Evolutionary conservation across 192 early-diverging fungal genomes (phyloP).

Genomic region (Rhizophlyctis rosea): DNA sequence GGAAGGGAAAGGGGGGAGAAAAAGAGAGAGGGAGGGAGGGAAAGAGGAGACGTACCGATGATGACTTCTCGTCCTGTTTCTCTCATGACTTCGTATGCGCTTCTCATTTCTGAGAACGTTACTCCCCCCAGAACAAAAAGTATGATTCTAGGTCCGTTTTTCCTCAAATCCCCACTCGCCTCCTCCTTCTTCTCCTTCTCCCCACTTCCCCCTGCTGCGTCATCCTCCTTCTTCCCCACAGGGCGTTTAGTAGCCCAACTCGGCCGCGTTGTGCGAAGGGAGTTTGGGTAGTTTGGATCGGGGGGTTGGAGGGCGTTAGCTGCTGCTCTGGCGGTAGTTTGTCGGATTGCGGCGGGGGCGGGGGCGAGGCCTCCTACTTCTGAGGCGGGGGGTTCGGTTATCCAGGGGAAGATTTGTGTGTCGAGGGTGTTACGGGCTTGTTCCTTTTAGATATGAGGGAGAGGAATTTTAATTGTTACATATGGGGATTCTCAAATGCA

Average conservation of each 20-base stretch:
- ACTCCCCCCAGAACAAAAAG: slow-evolving; percentile 81
- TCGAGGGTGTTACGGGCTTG: slow-evolving; percentile 49
- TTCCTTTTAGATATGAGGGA: too few species aligned
- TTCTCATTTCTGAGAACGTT: slow-evolving; percentile 73
- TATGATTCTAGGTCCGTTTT: slow-evolving; percentile 60
- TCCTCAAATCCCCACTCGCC: too few species aligned
- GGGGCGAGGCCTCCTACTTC: slow-evolving; percentile 18
- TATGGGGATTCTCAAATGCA: too few species aligned
- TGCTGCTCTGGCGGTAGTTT: slow-evolving; percentile 34
- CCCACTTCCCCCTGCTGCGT: too few species aligned
- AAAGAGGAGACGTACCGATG: slow-evolving; percentile 45
- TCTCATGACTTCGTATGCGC: slow-evolving; percentile 64
- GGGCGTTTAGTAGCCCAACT: slow-evolving; percentile 40
- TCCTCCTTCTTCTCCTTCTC: too few species aligned
- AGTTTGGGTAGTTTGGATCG: slow-evolving; percentile 38
- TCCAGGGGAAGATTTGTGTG: slow-evolving; percentile 60
- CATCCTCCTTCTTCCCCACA: too few species aligned
- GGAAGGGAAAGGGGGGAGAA: too few species aligned
- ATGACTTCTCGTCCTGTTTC: slow-evolving; percentile 65
- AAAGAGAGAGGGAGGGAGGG: too few species aligned
- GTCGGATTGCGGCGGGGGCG: slow-evolving; percentile 12
- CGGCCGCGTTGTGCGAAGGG: slow-evolving; percentile 48
- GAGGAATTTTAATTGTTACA: too few species aligned
- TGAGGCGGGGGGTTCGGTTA: slow-evolving; percentile 48
- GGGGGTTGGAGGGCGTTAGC: slow-evolving; percentile 18